Conservation (phyloP, 108 stramenopile genomes). For the Cyclotella atomus region DNA sequence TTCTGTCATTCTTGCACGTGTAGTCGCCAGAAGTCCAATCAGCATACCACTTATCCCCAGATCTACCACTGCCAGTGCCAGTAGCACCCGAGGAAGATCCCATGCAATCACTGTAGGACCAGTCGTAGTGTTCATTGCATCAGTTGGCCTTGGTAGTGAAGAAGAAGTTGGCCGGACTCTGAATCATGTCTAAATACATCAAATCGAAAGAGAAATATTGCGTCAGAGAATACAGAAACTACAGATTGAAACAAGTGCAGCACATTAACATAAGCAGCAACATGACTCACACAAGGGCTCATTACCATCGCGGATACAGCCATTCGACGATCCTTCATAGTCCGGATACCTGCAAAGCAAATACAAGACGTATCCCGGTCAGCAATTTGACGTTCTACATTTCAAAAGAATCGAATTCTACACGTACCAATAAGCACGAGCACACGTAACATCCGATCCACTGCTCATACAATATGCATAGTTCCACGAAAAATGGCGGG, state of each 20-base stretch:
- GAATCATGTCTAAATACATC: not conserved
- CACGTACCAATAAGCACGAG: not conserved
- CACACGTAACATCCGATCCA: not conserved
- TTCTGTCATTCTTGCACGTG: not conserved
- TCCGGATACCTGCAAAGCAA: not conserved
- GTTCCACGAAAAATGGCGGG: not conserved
- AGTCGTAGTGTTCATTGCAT: not conserved
- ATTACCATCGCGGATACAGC: not conserved
- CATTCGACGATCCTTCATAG: not conserved
- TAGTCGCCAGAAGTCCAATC: conserved; percentile 9
- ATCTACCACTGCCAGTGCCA: not conserved
- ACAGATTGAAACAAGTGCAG: no score
- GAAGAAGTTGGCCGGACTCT: not conserved
- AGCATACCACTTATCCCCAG: conserved; percentile 3
- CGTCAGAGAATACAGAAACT: no score
- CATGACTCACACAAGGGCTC: no score
- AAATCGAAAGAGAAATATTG: no score
- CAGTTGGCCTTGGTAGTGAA: not conserved
- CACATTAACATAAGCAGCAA: no score
- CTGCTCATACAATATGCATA: not conserved
- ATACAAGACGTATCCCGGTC: not conserved
- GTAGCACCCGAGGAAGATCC: not conserved
- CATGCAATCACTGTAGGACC: not conserved
- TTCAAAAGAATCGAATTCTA: not conserved
- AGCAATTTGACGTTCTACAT: not conserved